Evolutionary conservation across 176 grass and related monocot species (phyloP).

Genomic region (Hordeum vulgare): MorexV3_pseudomolecules_assembly NC_058520.1:457878306-457878805

Average conservation of each 20-base stretch:
- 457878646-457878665: not conserved
- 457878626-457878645: not conserved
- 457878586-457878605: slow-evolving; percentile 20
- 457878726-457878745: too few species aligned
- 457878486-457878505: not conserved
- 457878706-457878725: too few species aligned
- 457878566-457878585: slow-evolving; percentile 1
- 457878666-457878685: slow-evolving; percentile 13
- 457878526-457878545: slow-evolving; percentile 41
- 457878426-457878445: slow-evolving; percentile 46
- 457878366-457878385: not conserved
- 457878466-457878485: not conserved
- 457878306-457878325: too few species aligned
- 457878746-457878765: too few species aligned
- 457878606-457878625: not conserved
- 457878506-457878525: slow-evolving; percentile 21
- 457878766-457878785: too few species aligned
- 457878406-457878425: slow-evolving; percentile 4
- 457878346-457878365: not conserved
- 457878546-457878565: slow-evolving; percentile 12
- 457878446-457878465: slow-evolving; percentile 55
- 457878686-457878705: not conserved
- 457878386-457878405: not conserved
- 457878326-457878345: too few species aligned
- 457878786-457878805: too few species aligned